A percentile compares a stretch with the other conserved stretches of the same genome.
Conservation (phyloP, 1,284 basidiomycete genomes). For the Ustilago nuda region DNA sequence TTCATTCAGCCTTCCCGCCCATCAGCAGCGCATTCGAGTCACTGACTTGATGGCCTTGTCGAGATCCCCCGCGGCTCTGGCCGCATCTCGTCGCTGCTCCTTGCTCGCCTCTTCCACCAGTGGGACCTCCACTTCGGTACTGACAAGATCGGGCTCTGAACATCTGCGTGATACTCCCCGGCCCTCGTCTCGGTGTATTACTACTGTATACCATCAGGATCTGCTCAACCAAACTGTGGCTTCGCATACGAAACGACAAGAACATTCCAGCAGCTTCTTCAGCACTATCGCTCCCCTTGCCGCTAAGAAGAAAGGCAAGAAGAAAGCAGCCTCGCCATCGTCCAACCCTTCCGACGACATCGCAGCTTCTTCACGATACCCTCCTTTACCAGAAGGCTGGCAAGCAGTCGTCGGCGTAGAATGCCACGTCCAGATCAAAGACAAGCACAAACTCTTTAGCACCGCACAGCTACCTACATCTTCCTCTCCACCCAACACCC, state of each 20-base stretch:
- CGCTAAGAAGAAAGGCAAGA: constrained; percentile 44
- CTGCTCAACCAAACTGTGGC: background rate
- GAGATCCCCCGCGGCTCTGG: constrained; percentile 11
- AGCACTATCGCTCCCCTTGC: background rate
- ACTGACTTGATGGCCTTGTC: constrained; percentile 2
- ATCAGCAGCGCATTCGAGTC: background rate
- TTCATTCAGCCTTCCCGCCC: background rate
- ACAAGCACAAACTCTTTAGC: constrained; percentile 89
- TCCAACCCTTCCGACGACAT: background rate
- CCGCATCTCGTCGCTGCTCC: constrained; percentile 21
- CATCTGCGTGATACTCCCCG: background rate
- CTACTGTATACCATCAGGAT: background rate
- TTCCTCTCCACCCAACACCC: constrained; percentile 77
- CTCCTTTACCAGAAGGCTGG: constrained; percentile 61
- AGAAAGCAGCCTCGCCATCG: constrained; percentile 15
- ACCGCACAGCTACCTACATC: constrained; percentile 72
- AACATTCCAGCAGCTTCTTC: background rate
- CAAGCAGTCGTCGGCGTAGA: constrained; percentile 88
- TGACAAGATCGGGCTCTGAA: background rate
- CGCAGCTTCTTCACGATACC: constrained; percentile 26
- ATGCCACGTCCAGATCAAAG: constrained; percentile 92
- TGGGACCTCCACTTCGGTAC: constrained; percentile 7
- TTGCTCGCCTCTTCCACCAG: background rate
- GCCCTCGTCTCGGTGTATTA: background rate
- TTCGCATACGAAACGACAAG: no score